Evolutionary conservation across 768 basidiomycete genomes (phyloP), one percentile per base, ranked within the genome.

Genomic region (Cystofilobasidium bisporidii): DNA sequence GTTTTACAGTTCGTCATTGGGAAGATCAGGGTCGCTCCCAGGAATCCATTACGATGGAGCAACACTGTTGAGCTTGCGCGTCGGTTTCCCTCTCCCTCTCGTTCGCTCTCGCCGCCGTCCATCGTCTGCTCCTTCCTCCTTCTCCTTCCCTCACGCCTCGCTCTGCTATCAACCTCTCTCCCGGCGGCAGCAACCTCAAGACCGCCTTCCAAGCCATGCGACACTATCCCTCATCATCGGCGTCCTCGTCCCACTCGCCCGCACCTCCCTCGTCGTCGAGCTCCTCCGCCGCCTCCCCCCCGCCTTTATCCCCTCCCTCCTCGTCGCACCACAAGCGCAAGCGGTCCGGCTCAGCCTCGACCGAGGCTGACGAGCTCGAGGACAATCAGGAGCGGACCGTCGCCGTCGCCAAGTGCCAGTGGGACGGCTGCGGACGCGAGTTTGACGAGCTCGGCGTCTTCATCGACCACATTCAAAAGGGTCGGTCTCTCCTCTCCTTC

Each of bases 381-480:
- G 43, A 33, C 57, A 24, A 45, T 59, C 10, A 45, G 59, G 26
- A 41, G 41, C 18, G 50, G 43, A 5, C 59, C 32, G 14, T 3
- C 11, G 30, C 22, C 9, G 11, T 47, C 48, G 57, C 57, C n/a
- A 65, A 41, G 5, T 94, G 91, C 78, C 83, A 83, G 63, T 94
- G 91, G 91, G 87, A 86, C 40, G 85, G 85, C 68, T 94, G 91
- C 73, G 84, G 85, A 9, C 30, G 18, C 38, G 17, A n/a, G 18
- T 66, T 66, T 53, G 58, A 40, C 32, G 58, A 53, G 47, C 65
- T 65, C 33, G 33, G 22, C 33, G 33, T 47, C 18, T 80, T 93
- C 65, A 88, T 92, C 69, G 84, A 85, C 32, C 91, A 94, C 74
- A 85, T 94, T 33, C 88, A 90, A 72, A 80, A 83, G 65, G 85